Base-by-base conservation (phyloP, 2,329 filamentous ascomycete genomes). In the Didymella pinodella region DNA sequence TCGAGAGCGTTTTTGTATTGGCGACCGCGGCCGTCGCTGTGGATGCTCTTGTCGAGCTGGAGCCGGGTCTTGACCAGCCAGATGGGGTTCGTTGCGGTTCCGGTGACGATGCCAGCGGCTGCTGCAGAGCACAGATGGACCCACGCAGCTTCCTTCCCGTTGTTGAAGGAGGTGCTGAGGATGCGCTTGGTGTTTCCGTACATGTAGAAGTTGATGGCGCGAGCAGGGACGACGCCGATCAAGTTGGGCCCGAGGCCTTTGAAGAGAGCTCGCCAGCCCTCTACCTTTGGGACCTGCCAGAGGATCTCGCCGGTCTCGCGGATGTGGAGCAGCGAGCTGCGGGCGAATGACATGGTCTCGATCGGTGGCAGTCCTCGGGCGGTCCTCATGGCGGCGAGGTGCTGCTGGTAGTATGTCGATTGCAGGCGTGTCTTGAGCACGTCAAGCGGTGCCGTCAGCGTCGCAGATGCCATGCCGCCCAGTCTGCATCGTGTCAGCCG, bases 61-160 rank as follows among this genome's bases (percentile, higher is more conserved):
- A 98, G 77, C 31, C 93, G 84, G 40, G 93, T 98, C 84, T 98
- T 98, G 73, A 98, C 88, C 63, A 98, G 85, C 93, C 93, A 98
- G 72, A 98, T 97, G 1, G 93, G 93, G 77, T 97, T 97, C 36
- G 93, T 98, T 22, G 90, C 91, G 0, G 94, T 97, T 46, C 91
- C 91, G 0, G 94, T 97, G 7, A 89, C 88, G 43, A 97, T 86
- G 2, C 93, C 93, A 0, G 93, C 93, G 16, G 85, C 83, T 1
- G 90, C 87, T 5, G 91, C 93, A 1, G 92, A 89, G 46, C 86
- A 81, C 8, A 97, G 83, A 75, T 97, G 92, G 11, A 97, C 88
- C 83, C 86, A 90, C 0, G 90, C 85, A 14, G 87, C 85, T 72
- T 93, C 86, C 67, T 88, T 75, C 48, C 89, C 87, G 66, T 86